phyloP scores from a whole-genome alignment of 495 filamentous ascomycete species.

The Letharia lupina region DNA sequence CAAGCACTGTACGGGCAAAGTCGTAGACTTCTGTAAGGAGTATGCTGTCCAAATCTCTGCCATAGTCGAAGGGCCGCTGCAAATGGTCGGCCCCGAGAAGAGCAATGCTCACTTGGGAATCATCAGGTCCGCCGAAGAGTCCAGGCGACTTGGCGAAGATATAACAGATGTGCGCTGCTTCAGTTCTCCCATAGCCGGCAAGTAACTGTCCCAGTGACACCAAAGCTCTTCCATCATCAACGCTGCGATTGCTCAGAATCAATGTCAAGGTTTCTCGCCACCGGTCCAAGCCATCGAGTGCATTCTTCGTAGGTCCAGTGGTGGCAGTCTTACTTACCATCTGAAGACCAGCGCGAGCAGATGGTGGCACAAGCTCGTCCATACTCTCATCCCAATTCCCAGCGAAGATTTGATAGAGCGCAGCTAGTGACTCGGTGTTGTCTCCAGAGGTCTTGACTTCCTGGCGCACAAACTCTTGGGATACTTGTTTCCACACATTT shows the following conservation, averaged over 20 bases:
- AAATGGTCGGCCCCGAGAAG: conserved; percentile 78
- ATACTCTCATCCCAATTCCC: conserved; percentile 91
- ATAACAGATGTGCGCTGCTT: conserved; percentile 87
- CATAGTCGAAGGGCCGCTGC: conserved; percentile 53
- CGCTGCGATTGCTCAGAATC: conserved; percentile 77
- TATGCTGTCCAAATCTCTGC: conserved; percentile 72
- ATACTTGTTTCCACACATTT: conserved; percentile 78
- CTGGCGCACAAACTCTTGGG: conserved; percentile 85
- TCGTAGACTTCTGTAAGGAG: conserved; percentile 91
- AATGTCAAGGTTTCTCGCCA: conserved; percentile 88
- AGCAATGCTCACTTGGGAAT: conserved; percentile 66
- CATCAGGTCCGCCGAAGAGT: conserved; percentile 75
- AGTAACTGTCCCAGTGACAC: conserved; percentile 74
- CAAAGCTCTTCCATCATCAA: conserved; percentile 67
- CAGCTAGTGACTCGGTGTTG: conserved; percentile 76
- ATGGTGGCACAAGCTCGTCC: conserved; percentile 92
- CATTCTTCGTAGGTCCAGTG: conserved; percentile 57
- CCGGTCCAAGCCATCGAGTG: conserved; percentile 74
- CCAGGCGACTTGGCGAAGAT: conserved; percentile 45
- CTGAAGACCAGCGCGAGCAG: conserved; percentile 83
- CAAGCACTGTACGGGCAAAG: conserved; percentile 63
- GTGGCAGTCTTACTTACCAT: conserved; percentile 65
- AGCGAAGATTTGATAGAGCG: conserved; percentile 85
- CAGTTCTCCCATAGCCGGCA: conserved; percentile 75
- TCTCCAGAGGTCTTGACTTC: conserved; percentile 73